Percentiles rank a stretch among this genome's conserved stretches.
phyloP scores from a whole-genome alignment of 305 asterid species.

The Solanum hybrid region DNA sequence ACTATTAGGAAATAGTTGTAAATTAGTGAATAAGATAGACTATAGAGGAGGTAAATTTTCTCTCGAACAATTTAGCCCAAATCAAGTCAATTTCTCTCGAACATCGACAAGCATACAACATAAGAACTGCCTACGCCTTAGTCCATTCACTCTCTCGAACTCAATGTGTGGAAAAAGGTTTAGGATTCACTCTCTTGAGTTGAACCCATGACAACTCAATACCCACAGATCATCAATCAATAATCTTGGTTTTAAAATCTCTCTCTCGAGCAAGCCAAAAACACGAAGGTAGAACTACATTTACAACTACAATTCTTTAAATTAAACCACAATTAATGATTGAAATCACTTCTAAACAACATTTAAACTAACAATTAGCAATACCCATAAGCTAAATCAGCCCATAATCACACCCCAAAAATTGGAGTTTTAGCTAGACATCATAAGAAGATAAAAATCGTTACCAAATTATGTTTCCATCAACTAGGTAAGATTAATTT shows the following conservation, averaged over 20 bases:
- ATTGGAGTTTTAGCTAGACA: not conserved
- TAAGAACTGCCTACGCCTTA: not conserved
- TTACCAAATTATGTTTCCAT: not conserved
- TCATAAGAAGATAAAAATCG: not conserved
- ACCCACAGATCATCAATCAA: not conserved
- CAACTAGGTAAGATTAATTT: not conserved
- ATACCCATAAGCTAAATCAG: not conserved
- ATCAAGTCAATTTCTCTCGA: not conserved
- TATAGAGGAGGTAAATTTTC: not conserved
- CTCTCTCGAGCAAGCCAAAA: not conserved
- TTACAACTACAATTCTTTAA: not conserved
- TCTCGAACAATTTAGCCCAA: not conserved
- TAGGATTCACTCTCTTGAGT: not conserved
- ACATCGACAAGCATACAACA: not conserved
- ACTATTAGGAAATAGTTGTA: not conserved
- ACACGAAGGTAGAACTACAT: not conserved
- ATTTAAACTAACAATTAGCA: not conserved
- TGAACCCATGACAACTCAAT: not conserved
- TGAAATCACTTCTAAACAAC: not conserved
- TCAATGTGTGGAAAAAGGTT: not conserved
- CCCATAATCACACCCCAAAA: not conserved
- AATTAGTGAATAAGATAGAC: not conserved
- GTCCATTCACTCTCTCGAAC: not conserved
- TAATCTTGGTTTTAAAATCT: no score
- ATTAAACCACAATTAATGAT: not conserved